These are phyloP conservation scores for Tetrapisispora pingtungensis DNA, from an alignment of 805 yeast genomes.

Conservation along the genomic window DNA sequence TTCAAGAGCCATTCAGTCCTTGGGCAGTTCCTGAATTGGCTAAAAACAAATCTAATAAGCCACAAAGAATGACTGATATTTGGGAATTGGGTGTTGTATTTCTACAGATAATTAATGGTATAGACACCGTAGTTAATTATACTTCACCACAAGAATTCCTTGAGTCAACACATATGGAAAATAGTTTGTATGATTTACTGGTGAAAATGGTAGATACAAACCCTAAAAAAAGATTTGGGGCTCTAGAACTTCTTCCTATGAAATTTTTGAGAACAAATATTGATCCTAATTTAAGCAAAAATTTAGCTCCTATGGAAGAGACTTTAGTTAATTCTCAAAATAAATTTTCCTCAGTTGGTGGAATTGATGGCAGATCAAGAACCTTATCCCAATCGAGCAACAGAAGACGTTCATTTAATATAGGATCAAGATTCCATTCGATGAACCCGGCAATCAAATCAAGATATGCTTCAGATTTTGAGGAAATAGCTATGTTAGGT, in stretches of 20 bases:
- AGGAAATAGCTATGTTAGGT: constrained; percentile 84
- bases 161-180: constrained; percentile 37
- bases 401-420: constrained; percentile 34
- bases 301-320: constrained; percentile 15
- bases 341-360: constrained; percentile 7
- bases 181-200: constrained; percentile 56
- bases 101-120: constrained; percentile 54
- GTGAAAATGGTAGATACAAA: constrained; percentile 52
- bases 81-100: constrained; percentile 87
- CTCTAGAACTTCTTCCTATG: constrained; percentile 75
- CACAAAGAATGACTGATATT: constrained; percentile 77
- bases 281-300: constrained; percentile 26
- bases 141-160: constrained; percentile 59
- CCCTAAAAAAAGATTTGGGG: constrained; percentile 65
- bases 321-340: constrained; percentile 2
- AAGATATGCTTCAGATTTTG: constrained; percentile 86
- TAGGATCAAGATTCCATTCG: constrained; percentile 30
- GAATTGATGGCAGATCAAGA: constrained; percentile 10
- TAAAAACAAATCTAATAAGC: constrained; percentile 31
- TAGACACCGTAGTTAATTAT: constrained; percentile 43
- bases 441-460: constrained; percentile 35
- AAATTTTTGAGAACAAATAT: constrained; percentile 71
- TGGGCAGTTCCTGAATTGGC: constrained; percentile 81
- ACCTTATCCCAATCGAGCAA: constrained; percentile 20
- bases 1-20: constrained; percentile 15